phyloP scores from a whole-genome alignment of 768 basidiomycete genomes.

The Kwoniella bestiolae region DNA sequence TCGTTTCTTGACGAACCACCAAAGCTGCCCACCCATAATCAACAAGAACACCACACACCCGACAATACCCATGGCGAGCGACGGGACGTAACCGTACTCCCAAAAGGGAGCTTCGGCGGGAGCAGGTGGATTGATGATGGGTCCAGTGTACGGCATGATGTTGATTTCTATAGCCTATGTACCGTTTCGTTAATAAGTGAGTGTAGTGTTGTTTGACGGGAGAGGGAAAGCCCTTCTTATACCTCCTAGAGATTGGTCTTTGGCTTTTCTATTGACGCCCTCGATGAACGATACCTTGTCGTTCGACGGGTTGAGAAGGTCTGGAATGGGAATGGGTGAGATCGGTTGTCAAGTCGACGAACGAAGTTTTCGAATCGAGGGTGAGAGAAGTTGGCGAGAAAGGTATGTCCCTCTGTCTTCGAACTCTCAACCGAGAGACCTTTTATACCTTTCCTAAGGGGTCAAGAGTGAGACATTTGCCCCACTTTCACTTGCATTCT shows the following conservation, averaged over 20 bases:
- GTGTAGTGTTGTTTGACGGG: too few species aligned
- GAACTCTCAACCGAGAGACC: not conserved
- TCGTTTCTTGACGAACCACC: conserved; percentile 36
- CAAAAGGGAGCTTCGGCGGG: conserved; percentile 15
- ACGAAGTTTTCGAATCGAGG: not conserved
- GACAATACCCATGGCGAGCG: conserved; percentile 38
- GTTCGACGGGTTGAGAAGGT: not conserved
- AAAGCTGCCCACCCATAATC: conserved; percentile 26
- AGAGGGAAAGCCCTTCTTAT: not conserved
- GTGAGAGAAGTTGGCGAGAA: not conserved
- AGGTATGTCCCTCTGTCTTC: not conserved
- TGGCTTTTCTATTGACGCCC: not conserved
- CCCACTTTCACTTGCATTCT: too few species aligned
- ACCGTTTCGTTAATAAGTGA: not conserved
- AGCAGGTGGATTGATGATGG: conserved; percentile 3
- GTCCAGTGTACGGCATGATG: conserved; percentile 17
- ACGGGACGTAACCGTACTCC: conserved; percentile 40
- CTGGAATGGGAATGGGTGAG: not conserved
- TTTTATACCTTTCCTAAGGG: not conserved
- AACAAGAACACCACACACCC: conserved; percentile 32
- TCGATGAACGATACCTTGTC: not conserved
- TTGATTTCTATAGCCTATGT: not conserved
- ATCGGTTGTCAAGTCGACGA: not conserved
- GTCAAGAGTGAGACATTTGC: too few species aligned
- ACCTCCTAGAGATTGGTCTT: not conserved